Evolutionary conservation across 257 asterid species (phyloP).

Genomic region (Solanum sitiens): DNA sequence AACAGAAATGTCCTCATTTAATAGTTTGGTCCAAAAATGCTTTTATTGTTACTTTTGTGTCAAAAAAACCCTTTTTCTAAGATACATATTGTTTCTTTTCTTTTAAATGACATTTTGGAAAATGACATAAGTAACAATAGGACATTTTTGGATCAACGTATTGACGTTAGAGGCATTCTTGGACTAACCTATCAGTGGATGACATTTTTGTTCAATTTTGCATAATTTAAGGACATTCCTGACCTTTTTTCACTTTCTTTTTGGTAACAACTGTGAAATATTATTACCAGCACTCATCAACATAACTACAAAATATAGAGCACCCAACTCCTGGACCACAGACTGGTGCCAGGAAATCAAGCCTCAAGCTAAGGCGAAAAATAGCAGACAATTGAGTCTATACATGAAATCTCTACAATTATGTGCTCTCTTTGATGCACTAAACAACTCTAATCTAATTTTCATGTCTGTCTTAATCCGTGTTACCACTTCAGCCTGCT

Average conservation of each 20-base stretch:
- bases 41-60: neutral
- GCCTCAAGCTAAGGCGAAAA: neutral
- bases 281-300: neutral
- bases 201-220: neutral
- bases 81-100: neutral
- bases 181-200: neutral
- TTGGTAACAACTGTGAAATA: neutral
- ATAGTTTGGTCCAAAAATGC: neutral
- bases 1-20: neutral
- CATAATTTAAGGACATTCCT: neutral
- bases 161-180: neutral
- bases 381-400: neutral
- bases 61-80: neutral
- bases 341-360: neutral
- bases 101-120: neutral
- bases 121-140: neutral
- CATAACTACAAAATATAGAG: neutral
- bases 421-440: neutral
- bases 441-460: neutral
- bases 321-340: neutral
- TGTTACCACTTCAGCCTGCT: neutral
- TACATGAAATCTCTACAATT: neutral
- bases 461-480: neutral
- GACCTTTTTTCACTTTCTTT: neutral
- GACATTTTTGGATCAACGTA: neutral